A percentile compares a stretch with the other conserved stretches of the same genome.
Evolutionary conservation across 176 grass and related monocot genomes (phyloP).

Genomic region (Puccinellia tenuiflora): DNA sequence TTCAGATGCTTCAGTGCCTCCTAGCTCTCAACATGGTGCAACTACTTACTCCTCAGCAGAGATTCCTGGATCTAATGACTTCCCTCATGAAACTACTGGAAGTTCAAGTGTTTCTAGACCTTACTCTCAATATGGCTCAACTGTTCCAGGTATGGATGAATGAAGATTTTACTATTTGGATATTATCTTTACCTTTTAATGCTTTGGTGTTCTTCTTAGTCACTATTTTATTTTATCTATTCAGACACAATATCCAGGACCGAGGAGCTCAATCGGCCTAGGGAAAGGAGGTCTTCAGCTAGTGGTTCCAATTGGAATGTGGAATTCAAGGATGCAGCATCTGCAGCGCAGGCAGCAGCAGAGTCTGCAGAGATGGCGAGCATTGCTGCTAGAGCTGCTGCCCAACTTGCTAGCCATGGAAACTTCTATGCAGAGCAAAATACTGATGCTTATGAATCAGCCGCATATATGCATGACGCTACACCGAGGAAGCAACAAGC

Average conservation of each 20-base stretch:
- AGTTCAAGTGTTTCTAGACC: slow-evolving; percentile 26
- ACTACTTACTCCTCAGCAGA: slow-evolving; percentile 29
- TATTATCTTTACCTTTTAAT: neutral
- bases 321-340: slow-evolving; percentile 92
- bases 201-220: slow-evolving; percentile 12
- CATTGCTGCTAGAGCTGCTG: slow-evolving; percentile 91
- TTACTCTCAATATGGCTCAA: slow-evolving; percentile 25
- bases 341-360: slow-evolving; percentile 85
- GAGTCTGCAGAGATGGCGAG: slow-evolving; percentile 87
- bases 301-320: slow-evolving; percentile 56
- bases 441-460: slow-evolving; percentile 30
- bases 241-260: slow-evolving; percentile 25
- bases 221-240: neutral
- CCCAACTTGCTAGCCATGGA: slow-evolving; percentile 76
- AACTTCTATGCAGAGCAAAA: slow-evolving; percentile 45
- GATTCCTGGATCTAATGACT: slow-evolving; percentile 21
- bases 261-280: slow-evolving; percentile 33
- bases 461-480: slow-evolving; percentile 16
- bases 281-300: slow-evolving; percentile 44
- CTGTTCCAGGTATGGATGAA: slow-evolving; percentile 29
- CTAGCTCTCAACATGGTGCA: slow-evolving; percentile 18
- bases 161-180: slow-evolving; percentile 7
- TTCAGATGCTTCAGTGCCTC: slow-evolving; percentile 29
- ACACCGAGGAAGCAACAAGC: slow-evolving; percentile 28
- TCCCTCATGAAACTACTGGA: slow-evolving; percentile 28